Evolutionary conservation across 441 rosid genomes (phyloP).

Genomic region (Raphanus hybrid): DNA sequence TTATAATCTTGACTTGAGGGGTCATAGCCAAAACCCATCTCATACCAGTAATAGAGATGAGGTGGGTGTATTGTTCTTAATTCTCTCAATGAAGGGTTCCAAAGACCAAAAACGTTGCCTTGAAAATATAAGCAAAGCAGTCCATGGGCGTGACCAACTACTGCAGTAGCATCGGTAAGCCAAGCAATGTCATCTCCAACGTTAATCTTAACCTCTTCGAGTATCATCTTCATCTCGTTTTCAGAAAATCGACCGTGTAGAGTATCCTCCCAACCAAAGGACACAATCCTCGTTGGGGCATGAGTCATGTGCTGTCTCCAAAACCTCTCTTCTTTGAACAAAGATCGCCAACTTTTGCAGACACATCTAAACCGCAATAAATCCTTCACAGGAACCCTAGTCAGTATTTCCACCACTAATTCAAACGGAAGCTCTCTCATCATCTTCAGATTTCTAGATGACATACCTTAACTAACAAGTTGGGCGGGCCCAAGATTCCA

Average conservation of each 20-base stretch:
- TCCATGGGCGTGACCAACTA: not conserved
- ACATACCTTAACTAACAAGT: not conserved
- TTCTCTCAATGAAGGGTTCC: conserved; percentile 1
- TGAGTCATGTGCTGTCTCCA: not conserved
- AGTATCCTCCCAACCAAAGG: not conserved
- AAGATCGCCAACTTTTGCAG: not conserved
- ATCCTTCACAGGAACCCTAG: not conserved
- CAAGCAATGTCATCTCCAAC: not conserved
- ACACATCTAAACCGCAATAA: not conserved
- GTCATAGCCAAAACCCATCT: not conserved
- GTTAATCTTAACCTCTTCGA: not conserved
- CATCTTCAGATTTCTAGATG: not conserved
- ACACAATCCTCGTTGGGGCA: not conserved
- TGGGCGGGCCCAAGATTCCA: no score
- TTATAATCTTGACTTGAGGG: not conserved
- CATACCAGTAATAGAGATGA: not conserved
- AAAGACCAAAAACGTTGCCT: not conserved
- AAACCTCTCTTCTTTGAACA: not conserved
- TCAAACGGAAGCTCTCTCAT: not conserved
- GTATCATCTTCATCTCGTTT: not conserved
- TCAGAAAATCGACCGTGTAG: not conserved
- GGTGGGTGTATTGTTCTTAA: not conserved
- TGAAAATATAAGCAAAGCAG: not conserved
- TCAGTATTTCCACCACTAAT: not conserved
- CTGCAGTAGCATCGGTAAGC: not conserved